These are phyloP conservation scores for Paecilomyces variotii DNA, from an alignment of 2,329 filamentous ascomycete genomes.

Conservation along the genomic window DNA sequence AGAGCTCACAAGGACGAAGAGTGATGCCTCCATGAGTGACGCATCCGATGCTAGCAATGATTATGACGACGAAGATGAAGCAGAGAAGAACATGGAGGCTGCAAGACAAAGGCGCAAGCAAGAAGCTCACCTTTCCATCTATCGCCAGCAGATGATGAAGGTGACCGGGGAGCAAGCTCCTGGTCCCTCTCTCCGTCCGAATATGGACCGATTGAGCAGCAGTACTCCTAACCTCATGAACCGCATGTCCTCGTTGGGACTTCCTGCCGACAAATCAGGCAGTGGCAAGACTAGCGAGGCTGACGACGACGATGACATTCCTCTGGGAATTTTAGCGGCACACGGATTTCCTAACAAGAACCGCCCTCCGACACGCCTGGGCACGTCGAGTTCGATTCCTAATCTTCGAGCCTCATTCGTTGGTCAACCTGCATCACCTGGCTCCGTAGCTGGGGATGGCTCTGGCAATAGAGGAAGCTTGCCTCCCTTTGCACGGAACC, in stretches of 20 bases:
- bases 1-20: slow-evolving; percentile 59
- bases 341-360: slow-evolving; percentile 80
- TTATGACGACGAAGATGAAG: slow-evolving; percentile 70
- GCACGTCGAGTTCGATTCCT: slow-evolving; percentile 59
- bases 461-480: slow-evolving; percentile 46
- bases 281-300: slow-evolving; percentile 40
- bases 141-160: slow-evolving; percentile 95
- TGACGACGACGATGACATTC: slow-evolving; percentile 81
- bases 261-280: slow-evolving; percentile 28
- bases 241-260: slow-evolving; percentile 25
- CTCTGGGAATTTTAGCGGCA: slow-evolving; percentile 75
- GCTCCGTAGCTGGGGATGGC: slow-evolving; percentile 48
- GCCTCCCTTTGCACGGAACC: slow-evolving; percentile 72
- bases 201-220: slow-evolving; percentile 47
- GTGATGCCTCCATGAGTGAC: slow-evolving; percentile 40
- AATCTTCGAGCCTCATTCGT: slow-evolving; percentile 55
- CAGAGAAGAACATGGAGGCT: slow-evolving; percentile 64
- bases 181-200: slow-evolving; percentile 45
- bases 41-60: slow-evolving; percentile 57
- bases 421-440: slow-evolving; percentile 41
- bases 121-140: slow-evolving; percentile 81
- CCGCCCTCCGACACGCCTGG: slow-evolving; percentile 62
- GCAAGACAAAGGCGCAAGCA: slow-evolving; percentile 76
- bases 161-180: slow-evolving; percentile 66
- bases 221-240: slow-evolving; percentile 50